Evolutionary conservation across 805 yeast species (phyloP).

Genomic region (Helenozyma rhizophorensis): DNA sequence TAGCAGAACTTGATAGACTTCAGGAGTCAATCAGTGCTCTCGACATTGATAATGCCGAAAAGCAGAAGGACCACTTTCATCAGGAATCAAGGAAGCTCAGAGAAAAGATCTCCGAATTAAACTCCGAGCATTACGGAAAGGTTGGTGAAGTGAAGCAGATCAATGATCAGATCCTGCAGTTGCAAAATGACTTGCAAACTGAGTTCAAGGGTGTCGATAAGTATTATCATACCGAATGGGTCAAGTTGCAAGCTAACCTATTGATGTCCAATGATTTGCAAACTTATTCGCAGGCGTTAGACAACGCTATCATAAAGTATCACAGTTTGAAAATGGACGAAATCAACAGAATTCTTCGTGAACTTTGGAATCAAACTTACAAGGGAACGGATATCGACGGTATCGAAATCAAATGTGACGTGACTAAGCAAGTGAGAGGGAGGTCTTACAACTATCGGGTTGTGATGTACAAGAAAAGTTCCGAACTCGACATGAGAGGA

Average conservation of each 20-base stretch:
- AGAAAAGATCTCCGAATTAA: conserved; percentile 47
- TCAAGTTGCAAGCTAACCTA: conserved; percentile 69
- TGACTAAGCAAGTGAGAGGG: conserved; percentile 44
- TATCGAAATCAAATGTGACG: conserved; percentile 80
- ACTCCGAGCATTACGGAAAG: conserved; percentile 65
- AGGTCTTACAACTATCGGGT: conserved; percentile 88
- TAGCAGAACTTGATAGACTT: conserved; percentile 32
- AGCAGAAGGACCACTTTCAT: conserved; percentile 58
- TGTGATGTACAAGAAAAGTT: conserved; percentile 89
- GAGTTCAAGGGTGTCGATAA: conserved; percentile 70
- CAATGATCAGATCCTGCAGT: conserved; percentile 58
- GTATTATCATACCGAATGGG: conserved; percentile 64
- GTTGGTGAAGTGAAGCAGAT: conserved; percentile 85
- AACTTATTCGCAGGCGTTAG: conserved; percentile 80
- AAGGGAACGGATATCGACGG: conserved; percentile 94
- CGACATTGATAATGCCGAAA: conserved; percentile 55
- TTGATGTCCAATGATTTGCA: conserved; percentile 77
- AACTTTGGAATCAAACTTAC: conserved; percentile 90
- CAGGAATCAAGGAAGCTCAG: conserved; percentile 49
- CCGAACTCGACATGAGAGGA: conserved; percentile 96
- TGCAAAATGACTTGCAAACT: conserved; percentile 56
- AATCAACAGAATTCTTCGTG: conserved; percentile 82
- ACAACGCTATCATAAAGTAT: conserved; percentile 87
- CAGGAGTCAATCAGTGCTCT: conserved; percentile 37
- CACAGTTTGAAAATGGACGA: conserved; percentile 91